phyloP scores from a whole-genome alignment of 306 rosid species.

The Acacia crassicarpa region DNA sequence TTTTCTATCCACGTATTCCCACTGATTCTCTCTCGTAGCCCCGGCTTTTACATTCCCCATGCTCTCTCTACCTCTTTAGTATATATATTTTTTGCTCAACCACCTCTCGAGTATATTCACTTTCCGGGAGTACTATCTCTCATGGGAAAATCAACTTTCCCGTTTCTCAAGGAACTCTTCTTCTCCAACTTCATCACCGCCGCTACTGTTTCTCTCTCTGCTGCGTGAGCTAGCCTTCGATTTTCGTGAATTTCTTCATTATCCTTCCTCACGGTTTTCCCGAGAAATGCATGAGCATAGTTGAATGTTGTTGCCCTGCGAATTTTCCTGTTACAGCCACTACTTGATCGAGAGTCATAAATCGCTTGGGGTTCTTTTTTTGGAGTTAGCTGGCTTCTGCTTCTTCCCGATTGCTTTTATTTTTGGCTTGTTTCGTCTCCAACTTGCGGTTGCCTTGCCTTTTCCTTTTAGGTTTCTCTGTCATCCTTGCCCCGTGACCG shows the following conservation, averaged over 20 bases:
- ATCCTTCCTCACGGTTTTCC: constrained; percentile 9
- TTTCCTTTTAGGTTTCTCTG: constrained; percentile 5
- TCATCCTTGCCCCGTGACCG: constrained; percentile 18
- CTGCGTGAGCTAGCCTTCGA: background rate
- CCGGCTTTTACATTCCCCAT: background rate
- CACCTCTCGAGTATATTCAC: background rate
- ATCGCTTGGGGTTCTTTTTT: constrained; percentile 3
- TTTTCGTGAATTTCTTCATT: background rate
- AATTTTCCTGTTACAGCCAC: background rate
- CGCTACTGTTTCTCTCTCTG: background rate
- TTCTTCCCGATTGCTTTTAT: constrained; percentile 12
- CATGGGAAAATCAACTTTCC: background rate
- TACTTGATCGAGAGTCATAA: constrained; percentile 19
- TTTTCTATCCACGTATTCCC: constrained; percentile 11
- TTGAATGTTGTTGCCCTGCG: background rate
- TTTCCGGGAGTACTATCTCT: constrained; percentile 13
- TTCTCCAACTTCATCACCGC: background rate
- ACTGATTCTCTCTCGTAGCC: background rate
- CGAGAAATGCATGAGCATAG: background rate
- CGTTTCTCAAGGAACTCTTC: background rate
- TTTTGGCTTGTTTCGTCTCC: background rate
- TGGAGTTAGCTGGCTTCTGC: background rate
- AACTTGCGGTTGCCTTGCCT: constrained; percentile 28
- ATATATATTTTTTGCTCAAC: too few species aligned
- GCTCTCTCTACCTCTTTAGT: background rate